Percentiles rank a stretch among this genome's conserved stretches.
Conservation (phyloP, 2,329 filamentous ascomycete genomes). For the Xylaria sp. region DNA sequence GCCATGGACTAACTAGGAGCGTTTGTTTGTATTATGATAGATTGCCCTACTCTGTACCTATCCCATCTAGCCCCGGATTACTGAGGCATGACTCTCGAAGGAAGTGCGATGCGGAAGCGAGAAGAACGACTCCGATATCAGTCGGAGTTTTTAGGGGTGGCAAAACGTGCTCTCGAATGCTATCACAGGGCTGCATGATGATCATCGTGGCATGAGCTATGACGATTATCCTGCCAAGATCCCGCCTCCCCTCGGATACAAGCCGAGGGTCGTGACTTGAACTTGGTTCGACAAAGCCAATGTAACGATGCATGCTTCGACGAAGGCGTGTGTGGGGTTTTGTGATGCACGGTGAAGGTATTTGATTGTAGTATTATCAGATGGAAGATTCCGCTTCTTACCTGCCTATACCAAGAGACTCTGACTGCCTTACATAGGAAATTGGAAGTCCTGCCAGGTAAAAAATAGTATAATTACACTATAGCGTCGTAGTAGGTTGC, state of each 20-base stretch:
- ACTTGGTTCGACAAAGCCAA: background rate
- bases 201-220: slow-evolving; percentile 13
- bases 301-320: background rate
- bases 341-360: too few relatives aligned
- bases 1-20: too few relatives aligned
- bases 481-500: too few relatives aligned
- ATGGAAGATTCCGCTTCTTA: slow-evolving; percentile 7
- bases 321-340: too few relatives aligned
- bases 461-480: too few relatives aligned
- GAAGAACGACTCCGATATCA: background rate
- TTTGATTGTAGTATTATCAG: background rate
- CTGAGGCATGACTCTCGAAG: background rate
- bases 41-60: background rate
- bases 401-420: background rate
- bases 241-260: background rate
- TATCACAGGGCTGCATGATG: slow-evolving; percentile 20
- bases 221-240: slow-evolving; percentile 13
- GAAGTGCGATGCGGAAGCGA: too few relatives aligned
- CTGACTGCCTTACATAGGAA: too few relatives aligned
- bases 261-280: background rate
- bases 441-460: too few relatives aligned
- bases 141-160: slow-evolving; percentile 4
- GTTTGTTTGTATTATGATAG: too few relatives aligned
- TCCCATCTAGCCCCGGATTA: background rate
- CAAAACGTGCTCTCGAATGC: slow-evolving; percentile 3